Conservation (phyloP, 768 basidiomycete genomes). For the Mycena vulgaris region DNA sequence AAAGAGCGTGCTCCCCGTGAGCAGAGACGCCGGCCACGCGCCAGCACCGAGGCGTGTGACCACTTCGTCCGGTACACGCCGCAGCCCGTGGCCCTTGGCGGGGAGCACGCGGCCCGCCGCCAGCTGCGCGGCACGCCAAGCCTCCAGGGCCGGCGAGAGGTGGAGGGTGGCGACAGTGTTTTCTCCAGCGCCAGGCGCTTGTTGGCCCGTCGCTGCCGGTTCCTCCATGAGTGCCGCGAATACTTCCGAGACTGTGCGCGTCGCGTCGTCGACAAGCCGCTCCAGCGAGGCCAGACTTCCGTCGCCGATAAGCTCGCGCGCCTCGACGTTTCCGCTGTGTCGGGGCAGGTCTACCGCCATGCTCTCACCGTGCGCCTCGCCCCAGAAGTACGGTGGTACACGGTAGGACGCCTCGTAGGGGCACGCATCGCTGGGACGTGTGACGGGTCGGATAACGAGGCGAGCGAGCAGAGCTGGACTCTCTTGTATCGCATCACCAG, state of each 20-base stretch:
- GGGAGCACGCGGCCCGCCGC: constrained; percentile 14
- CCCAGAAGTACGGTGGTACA: constrained; percentile 26
- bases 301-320: constrained; percentile 20
- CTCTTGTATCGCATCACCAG: constrained; percentile 11
- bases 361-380: constrained; percentile 1
- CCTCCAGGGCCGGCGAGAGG: constrained; percentile 12
- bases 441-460: constrained; percentile 10
- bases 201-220: neutral
- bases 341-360: neutral
- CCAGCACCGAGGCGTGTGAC: constrained; percentile 6
- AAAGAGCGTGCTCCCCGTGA: constrained; percentile 9
- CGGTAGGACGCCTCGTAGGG: constrained; percentile 21
- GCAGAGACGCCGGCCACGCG: constrained; percentile 11
- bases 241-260: neutral
- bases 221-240: constrained; percentile 13
- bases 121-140: constrained; percentile 14
- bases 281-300: constrained; percentile 1
- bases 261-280: constrained; percentile 7
- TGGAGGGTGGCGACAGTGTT: neutral
- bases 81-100: constrained; percentile 21
- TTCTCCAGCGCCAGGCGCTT: neutral
- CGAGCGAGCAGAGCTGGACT: constrained; percentile 7
- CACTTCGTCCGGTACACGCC: neutral
- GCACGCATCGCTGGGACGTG: constrained; percentile 2
- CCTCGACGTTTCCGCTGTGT: constrained; percentile 2